Percentiles rank a stretch among this genome's conserved stretches.
These are phyloP conservation scores for Candida chauliodis DNA, from an alignment of 805 yeast genomes.

Conservation along the genomic window DNA sequence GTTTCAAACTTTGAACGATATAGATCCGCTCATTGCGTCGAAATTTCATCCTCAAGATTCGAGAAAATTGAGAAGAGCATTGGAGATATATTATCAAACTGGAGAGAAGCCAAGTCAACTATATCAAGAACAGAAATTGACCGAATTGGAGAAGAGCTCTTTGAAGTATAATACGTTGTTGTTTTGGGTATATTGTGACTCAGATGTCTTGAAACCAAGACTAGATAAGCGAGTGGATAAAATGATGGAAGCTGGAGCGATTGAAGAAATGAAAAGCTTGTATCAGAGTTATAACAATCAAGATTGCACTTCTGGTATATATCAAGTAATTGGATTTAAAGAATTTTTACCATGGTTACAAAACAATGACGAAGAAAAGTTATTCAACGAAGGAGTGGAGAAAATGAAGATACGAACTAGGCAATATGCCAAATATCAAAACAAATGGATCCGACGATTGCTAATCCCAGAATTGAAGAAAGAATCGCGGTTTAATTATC, in stretches of 20 bases:
- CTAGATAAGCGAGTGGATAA: conserved; percentile 78
- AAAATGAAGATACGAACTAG: conserved; percentile 82
- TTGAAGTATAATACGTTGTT: conserved; percentile 61
- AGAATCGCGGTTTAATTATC: conserved; percentile 42
- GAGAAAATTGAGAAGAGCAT: conserved; percentile 71
- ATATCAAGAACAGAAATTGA: conserved; percentile 56
- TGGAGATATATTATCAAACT: conserved; percentile 72
- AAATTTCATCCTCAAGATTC: conserved; percentile 92
- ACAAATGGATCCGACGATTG: conserved; percentile 82
- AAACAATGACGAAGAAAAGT: conserved; percentile 12
- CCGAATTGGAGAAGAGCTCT: conserved; percentile 40
- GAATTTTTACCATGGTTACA: conserved; percentile 76
- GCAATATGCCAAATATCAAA: conserved; percentile 82
- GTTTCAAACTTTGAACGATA: conserved; percentile 42
- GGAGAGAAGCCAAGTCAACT: conserved; percentile 67
- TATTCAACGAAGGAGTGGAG: conserved; percentile 49
- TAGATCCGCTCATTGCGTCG: conserved; percentile 70
- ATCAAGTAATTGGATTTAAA: conserved; percentile 94
- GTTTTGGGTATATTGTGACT: conserved; percentile 79
- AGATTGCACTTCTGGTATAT: conserved; percentile 68
- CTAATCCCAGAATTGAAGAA: conserved; percentile 56
- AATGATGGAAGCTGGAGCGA: conserved; percentile 72
- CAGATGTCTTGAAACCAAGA: conserved; percentile 52
- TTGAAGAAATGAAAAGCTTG: conserved; percentile 63
- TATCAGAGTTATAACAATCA: conserved; percentile 40